Percentiles rank a stretch among this genome's conserved stretches.
Conservation (phyloP, 1,139 yeast species). For the Geotrichum siamense region DNA sequence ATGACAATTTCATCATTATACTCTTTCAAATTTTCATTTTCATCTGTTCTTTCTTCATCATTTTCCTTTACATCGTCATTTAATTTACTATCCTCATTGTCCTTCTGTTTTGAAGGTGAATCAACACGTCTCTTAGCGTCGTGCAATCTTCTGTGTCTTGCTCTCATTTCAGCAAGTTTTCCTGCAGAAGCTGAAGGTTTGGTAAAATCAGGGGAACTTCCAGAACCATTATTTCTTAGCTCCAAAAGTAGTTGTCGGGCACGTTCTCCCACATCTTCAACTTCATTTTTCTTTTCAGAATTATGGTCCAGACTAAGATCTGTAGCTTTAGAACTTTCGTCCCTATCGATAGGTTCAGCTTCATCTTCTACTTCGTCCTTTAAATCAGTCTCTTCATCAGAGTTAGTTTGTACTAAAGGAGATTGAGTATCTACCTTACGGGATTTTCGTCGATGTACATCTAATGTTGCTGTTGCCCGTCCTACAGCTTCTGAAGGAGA, state of each 20-base stretch:
- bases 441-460: background rate
- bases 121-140: background rate
- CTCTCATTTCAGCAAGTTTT: constrained; percentile 18
- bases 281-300: constrained; percentile 35
- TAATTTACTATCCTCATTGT: too few relatives aligned
- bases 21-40: too few relatives aligned
- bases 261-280: constrained; percentile 48
- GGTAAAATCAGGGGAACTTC: constrained; percentile 1
- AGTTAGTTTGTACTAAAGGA: constrained; percentile 8
- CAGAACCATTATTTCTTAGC: constrained; percentile 39
- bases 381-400: background rate
- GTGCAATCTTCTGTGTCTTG: constrained; percentile 12
- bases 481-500: background rate
- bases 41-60: too few relatives aligned
- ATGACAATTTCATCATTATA: too few relatives aligned
- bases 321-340: background rate
- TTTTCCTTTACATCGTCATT: too few relatives aligned
- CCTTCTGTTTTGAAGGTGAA: too few relatives aligned
- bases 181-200: constrained; percentile 6
- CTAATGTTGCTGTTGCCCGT: background rate
- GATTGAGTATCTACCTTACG: constrained; percentile 11
- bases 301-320: background rate
- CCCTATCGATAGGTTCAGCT: background rate
- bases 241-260: constrained; percentile 56
- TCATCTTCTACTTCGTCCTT: background rate